Evolutionary conservation across 2,329 filamentous ascomycete genomes (phyloP).

Genomic region (Monosporascus sp.): DNA sequence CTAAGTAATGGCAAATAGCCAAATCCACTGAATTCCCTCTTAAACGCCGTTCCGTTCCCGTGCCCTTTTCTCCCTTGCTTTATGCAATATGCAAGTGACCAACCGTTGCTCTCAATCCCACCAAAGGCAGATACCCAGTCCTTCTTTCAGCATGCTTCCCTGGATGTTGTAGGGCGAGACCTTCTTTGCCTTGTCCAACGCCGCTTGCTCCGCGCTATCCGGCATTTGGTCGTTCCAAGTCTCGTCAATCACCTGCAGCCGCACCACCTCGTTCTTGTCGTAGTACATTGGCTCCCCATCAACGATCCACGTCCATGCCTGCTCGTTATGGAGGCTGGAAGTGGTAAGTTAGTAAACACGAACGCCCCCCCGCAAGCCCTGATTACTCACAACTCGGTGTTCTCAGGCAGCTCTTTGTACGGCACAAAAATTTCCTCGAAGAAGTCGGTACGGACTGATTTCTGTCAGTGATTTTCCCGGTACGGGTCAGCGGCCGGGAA

Average conservation of each 20-base stretch:
- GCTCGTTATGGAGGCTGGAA: slow-evolving; percentile 63
- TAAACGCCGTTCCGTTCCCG: slow-evolving; percentile 8
- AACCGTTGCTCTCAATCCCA: slow-evolving; percentile 41
- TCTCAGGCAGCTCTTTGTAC: slow-evolving; percentile 66
- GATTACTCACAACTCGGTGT: slow-evolving; percentile 66
- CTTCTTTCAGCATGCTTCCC: slow-evolving; percentile 58
- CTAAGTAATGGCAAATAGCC: slow-evolving; percentile 24
- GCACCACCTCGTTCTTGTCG: slow-evolving; percentile 83
- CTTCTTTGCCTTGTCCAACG: slow-evolving; percentile 49
- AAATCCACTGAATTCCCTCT: slow-evolving; percentile 4
- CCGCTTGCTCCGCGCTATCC: slow-evolving; percentile 56
- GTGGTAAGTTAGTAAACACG: slow-evolving; percentile 15
- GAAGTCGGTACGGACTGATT: slow-evolving; percentile 74
- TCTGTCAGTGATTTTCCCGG: slow-evolving; percentile 3
- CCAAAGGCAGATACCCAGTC: slow-evolving; percentile 59
- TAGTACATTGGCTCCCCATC: slow-evolving; percentile 75
- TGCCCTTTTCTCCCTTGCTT: slow-evolving; percentile 1
- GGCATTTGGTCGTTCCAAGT: slow-evolving; percentile 88
- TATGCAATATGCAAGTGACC: slow-evolving; percentile 10
- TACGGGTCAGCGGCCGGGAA: not conserved
- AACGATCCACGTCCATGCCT: slow-evolving; percentile 79
- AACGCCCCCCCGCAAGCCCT: slow-evolving; percentile 6
- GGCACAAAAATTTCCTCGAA: slow-evolving; percentile 89
- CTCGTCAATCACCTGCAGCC: slow-evolving; percentile 81
- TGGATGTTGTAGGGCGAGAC: slow-evolving; percentile 64